Base-by-base conservation (phyloP, 1,284 basidiomycete species). In the Peniophora sp. region DNA sequence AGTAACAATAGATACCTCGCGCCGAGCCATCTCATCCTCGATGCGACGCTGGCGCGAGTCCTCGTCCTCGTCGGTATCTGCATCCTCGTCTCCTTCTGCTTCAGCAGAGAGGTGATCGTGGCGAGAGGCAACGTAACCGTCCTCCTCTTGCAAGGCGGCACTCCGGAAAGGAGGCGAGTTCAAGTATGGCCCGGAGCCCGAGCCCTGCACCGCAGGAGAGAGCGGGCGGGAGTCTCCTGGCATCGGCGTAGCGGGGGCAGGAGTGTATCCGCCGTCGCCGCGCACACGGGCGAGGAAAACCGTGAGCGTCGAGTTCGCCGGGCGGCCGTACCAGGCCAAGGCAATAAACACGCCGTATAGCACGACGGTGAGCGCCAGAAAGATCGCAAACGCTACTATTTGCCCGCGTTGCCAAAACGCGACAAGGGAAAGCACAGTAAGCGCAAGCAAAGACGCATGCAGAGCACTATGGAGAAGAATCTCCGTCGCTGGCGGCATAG, bases 1-100 rank as follows among this genome's bases (percentile, higher is more conserved):
- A 14, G 87, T 89, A 55, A 90, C 78, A 60, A 89, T 87, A 22
- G 84, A 85, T 25, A 90, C 85, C 56, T 89, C 85, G 50, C 86
- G 75, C 59, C 86, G 73, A 38, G 73, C 79, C 75, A 90, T 86
- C 64, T 89, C 87, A 52, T 85, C 81, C 63, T 89, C 87, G 41
- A 89, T 88, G 57, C 79, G 72, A 52, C 78, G 73, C 62, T 89
- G 85, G 52, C 81, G 71, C 20, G 79, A 75, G 51, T 84, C 79
- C 55, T 89, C 85, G 57, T 89, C 85, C 48, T 82, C 71, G 46
- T 86, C 82, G 23, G 53, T 53, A 6, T 85, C 82, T 23, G 85
- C 79, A 32, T 32, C 27, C n/a, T 68, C 68, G 41, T 82, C 74
- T 10, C 71, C 72, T 51, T 79, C 78, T n/a, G 74, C 72, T 22